Percentiles rank a stretch among this genome's conserved stretches.
Conservation (phyloP, 768 basidiomycete genomes). For the Tricholoma sp. region DNA sequence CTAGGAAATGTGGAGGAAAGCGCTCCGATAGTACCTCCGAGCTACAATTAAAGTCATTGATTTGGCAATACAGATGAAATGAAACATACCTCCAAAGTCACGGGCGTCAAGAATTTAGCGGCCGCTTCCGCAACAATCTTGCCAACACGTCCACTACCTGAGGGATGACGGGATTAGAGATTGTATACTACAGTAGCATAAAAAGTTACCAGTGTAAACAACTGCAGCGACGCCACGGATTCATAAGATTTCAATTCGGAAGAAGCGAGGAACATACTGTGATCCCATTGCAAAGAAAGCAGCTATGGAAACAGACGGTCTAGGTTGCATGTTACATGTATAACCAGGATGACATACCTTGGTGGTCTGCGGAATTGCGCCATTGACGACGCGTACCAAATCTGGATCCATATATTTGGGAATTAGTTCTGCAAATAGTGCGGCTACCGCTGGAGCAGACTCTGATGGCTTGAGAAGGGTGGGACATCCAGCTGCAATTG, state of each 20-base stretch:
- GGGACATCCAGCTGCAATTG: conserved; percentile 75
- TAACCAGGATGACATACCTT: conserved; percentile 27
- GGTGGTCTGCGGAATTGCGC: conserved; percentile 59
- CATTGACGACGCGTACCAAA: conserved; percentile 63
- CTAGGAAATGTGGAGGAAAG: not conserved
- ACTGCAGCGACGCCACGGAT: conserved; percentile 29
- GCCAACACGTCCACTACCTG: conserved; percentile 55
- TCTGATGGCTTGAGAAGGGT: conserved; percentile 78
- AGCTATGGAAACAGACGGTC: conserved; percentile 34
- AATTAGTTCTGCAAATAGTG: conserved; percentile 60
- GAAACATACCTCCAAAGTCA: conserved; percentile 37
- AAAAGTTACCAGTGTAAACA: conserved; percentile 55
- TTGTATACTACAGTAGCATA: not conserved
- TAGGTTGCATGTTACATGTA: not conserved
- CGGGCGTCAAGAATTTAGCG: conserved; percentile 69
- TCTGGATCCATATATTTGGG: conserved; percentile 72
- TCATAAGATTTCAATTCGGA: not conserved
- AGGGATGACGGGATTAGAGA: conserved; percentile 22
- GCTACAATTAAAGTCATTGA: conserved; percentile 27
- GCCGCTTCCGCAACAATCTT: conserved; percentile 68
- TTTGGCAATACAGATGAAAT: not conserved
- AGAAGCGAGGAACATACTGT: conserved; percentile 29
- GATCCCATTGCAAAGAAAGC: conserved; percentile 66
- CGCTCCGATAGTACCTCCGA: conserved; percentile 30
- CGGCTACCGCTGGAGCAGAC: conserved; percentile 45